Base-by-base conservation (phyloP, 2,329 filamentous ascomycete species). In the Penicillium sp. region DNA sequence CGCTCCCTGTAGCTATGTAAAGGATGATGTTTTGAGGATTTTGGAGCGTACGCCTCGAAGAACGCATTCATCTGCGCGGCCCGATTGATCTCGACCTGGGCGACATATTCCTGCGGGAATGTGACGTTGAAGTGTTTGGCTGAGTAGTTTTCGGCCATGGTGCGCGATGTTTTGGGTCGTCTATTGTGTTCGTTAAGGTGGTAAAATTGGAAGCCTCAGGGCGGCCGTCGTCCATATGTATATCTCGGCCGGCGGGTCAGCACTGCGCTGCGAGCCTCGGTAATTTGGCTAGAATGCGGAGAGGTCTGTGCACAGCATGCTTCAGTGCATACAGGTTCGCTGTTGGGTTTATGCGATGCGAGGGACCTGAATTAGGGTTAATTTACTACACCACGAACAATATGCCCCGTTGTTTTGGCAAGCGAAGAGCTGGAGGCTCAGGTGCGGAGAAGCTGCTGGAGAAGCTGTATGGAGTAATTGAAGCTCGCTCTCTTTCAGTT, bases 81-180 rank as follows among this genome's bases (percentile, higher is more conserved):
- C 1, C 93, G 87, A 81, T 96, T 93, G 79, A 96, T 96, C 79
- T 97, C 90, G 62, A 97, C 90, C 76, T 96, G 92, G 19, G 89
- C 91, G 53, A 97, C 89, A 80, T 88, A 88, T 71, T 70, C 64
- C 0, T 62, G 48, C 3, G 93, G 91, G 47, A 88, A 88, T n/a
- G 85, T 87, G 69, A 96, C 83, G 67, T 88, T 87, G 84, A 92
- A 93, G 82, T 91, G 83, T 68, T 89, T 69, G 65, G 66, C 71
- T 13, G 63, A 56, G 62, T 71, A 70, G 49, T 55, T 58, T 56
- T 66, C 47, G 35, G 71, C 56, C 72, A 75, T 75, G 48, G 44
- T 69, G 58, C 21, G 2, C 5, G 47, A 47, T 15, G 17, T 30
- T 9, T 55, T 13, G 26, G 7, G 38, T 17, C 26, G 35, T 29